Base-by-base conservation (phyloP, 1,139 yeast species). In the Sugiyamaella japonica region DNA sequence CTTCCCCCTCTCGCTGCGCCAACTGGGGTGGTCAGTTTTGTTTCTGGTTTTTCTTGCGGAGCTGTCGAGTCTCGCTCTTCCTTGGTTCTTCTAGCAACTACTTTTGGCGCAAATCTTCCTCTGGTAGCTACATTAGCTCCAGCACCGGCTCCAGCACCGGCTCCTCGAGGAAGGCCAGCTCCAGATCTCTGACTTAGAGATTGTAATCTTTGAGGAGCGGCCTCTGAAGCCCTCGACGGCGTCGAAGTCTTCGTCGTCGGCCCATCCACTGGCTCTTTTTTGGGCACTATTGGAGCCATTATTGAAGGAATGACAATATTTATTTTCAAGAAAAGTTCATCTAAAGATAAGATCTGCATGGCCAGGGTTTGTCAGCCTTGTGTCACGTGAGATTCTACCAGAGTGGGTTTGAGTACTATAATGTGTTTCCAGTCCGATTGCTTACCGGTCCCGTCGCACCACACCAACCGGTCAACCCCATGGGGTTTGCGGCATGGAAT, bases 11-110 rank as follows among this genome's bases (percentile, higher is more conserved):
- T 56, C 7, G 16, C n/a, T 13, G 61, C 56, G 8, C 59, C 42
- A 32, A n/a, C 39, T 20, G 13, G 51, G 9, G 23, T 32, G 2
- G n/a, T 25, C 12, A 58, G 49, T 29, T 59, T 56, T 8, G 67
- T 70, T 32, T 68, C 73, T 16, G 72, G 70, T 57, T 82, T 79
- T 50, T 80, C 73, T 58, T 77, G 76, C 1, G 90, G 89, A 0
- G 90, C 90, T 39, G 83, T 82, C 44, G 85, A 83, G 29, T 83
- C 95, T 67, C 97, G 76, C 65, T 89, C 97, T 64, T 87, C 93
- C 62, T 88, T 85, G 17, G 89, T 74, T 67, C 89, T 82, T 70
- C 97, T 76, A 1, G 88, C 89, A 41, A 89, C 96, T 1, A 77
- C 85, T 68, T 89, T 89, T 1, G 97, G 97, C 66, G 84, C 81